phyloP scores from a whole-genome alignment of 805 yeast species.

The Yarrowia sp. region DNA sequence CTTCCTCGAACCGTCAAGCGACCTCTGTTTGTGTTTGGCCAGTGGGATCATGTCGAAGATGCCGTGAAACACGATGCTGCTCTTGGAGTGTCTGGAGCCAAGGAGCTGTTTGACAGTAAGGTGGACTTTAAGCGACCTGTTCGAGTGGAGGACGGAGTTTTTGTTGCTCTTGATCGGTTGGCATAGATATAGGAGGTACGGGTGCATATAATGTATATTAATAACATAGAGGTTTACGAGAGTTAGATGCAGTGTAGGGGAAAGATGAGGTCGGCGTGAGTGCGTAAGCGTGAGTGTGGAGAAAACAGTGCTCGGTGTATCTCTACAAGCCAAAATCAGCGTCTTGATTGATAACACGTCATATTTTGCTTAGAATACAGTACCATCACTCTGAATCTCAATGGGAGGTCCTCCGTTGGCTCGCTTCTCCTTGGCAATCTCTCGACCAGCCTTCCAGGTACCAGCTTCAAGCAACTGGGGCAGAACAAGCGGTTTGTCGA shows the following conservation, averaged over 20 bases:
- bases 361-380: constrained; percentile 57
- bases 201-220: constrained; percentile 26
- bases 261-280: not conserved
- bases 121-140: constrained; percentile 61
- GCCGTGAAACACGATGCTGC: constrained; percentile 62
- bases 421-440: constrained; percentile 61
- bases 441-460: constrained; percentile 70
- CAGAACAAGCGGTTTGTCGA: constrained; percentile 52
- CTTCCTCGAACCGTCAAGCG: constrained; percentile 43
- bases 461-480: constrained; percentile 75
- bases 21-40: constrained; percentile 67
- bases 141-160: constrained; percentile 73
- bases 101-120: constrained; percentile 74
- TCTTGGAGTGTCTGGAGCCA: constrained; percentile 60
- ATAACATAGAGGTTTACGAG: not conserved
- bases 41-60: constrained; percentile 61
- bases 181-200: constrained; percentile 1
- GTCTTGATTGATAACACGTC: too few relatives aligned
- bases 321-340: too few relatives aligned
- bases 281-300: too few relatives aligned
- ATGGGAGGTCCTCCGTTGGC: constrained; percentile 67
- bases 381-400: constrained; percentile 67
- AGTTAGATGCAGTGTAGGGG: not conserved
- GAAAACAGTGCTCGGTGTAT: too few relatives aligned
- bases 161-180: constrained; percentile 52